Base-by-base conservation (phyloP, 2,329 filamentous ascomycete species). In the Sporothrix globosa region DNA sequence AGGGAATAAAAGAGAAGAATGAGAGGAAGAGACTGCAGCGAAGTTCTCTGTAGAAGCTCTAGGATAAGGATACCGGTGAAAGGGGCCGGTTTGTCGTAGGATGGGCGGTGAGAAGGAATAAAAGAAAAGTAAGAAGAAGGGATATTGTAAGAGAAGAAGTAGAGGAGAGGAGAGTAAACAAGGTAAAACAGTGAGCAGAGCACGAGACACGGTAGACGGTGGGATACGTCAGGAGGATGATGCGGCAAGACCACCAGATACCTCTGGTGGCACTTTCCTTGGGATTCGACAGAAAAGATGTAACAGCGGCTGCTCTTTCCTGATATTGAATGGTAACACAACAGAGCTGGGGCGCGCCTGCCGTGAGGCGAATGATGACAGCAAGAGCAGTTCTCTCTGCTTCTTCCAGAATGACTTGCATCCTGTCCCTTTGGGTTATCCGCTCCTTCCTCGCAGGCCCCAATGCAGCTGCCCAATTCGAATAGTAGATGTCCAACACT, bases 391-490 rank as follows among this genome's bases (percentile, higher is more conserved):
- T 2, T 13, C 13, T 17, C 19, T 1, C 21, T 50, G 21, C 60
- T 63, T 46, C 60, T n/a, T 61, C 10, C 6, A 4, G 1, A 27
- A 24, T 14, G 39, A 17, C 2, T 10, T 41, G 9, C 41, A 7
- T 17, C 41, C 14, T 44, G 11, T 17, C 11, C 27, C 13, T 44
- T 44, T 19, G 34, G 2, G 34, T n/a, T 21, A 19, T 6, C 66
- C 34, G 21, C 34, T 3, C 21, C 50, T 17, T 14, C n/a, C n/a
- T 50, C 10, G 11, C 52, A 56, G 17, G 27, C 17, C 67, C 7
- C 54, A 54, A 41, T 44, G 60, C 41, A 68, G 44, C 54, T 56
- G 67, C 52, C 67, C 67, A 52, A 60, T 68, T 68, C 67, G 14
- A 54, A 60, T 17, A 44, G 53, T 44, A 68, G 44, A n/a, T 44